These are phyloP conservation scores for Xerophyta viscosa DNA, from an alignment of 106 monocot genomes.

Conservation along the genomic window DNA sequence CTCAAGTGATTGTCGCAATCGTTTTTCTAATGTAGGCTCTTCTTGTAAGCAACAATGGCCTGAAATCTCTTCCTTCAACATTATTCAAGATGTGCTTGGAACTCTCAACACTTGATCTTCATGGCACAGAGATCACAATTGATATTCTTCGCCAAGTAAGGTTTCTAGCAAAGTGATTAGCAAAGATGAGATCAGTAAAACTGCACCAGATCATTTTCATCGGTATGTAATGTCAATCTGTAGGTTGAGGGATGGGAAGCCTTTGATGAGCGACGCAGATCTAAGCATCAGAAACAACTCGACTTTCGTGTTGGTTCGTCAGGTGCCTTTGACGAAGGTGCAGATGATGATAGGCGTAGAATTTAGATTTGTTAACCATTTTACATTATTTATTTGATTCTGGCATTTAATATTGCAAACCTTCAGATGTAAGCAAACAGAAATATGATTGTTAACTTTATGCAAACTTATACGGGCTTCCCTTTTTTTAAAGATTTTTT, in stretches of 20 bases:
- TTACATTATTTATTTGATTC: no score
- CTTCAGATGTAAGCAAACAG: no score
- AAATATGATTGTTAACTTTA: no score
- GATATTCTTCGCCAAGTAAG: slow-evolving; percentile 76
- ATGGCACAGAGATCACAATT: slow-evolving; percentile 84
- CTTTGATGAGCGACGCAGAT: slow-evolving; percentile 69
- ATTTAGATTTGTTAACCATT: no score
- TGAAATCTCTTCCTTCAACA: slow-evolving; percentile 64
- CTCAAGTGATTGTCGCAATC: no score
- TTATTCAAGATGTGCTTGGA: slow-evolving; percentile 67
- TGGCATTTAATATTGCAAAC: no score
- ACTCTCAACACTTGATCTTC: slow-evolving; percentile 66
- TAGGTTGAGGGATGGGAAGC: slow-evolving; percentile 89
- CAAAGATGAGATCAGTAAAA: no score
- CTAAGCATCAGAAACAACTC: slow-evolving; percentile 86
- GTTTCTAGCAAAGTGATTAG: no score
- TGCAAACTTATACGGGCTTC: no score
- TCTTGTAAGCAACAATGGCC: slow-evolving; percentile 68
- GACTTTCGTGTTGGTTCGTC: slow-evolving; percentile 76
- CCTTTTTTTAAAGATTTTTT: no score
- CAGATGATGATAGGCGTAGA: slow-evolving; percentile 43
- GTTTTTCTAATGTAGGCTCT: slow-evolving; percentile 33
- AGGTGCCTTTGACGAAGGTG: slow-evolving; percentile 87
- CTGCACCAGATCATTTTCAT: no score
- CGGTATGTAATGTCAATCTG: no score